Base-by-base conservation (phyloP, 2,329 filamentous ascomycete genomes). In the Mycosphaerelloides madeirae region DNA sequence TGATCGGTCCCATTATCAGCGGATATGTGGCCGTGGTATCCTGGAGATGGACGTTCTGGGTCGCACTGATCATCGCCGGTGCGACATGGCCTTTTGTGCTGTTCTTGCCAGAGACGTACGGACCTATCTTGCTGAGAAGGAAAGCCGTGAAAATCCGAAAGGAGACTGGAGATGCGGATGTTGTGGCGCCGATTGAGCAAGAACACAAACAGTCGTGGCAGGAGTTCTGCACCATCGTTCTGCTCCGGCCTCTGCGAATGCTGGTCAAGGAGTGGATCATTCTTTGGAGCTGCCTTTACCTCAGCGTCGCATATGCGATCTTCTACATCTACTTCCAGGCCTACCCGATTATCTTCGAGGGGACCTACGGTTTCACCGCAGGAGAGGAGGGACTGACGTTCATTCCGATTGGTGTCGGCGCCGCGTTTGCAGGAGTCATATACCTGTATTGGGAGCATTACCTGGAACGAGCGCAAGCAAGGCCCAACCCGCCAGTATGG, bases 261-360 rank as follows among this genome's bases (percentile, higher is more conserved):
- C 70, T 87, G n/a, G 59, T 67, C 34, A 81, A 76, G 33, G 87
- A 93, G 60, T 81, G 83, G 38, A 84, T 91, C 38, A 84, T 91
- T 6, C 72, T 81, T 18, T 83, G 80, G 38, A 79, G 77, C 1
- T 90, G 88, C 63, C 71, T 89, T 9, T 80, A 85, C 28, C 71
- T 90, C 20, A 75, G 81, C 28, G 69, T 73, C 38, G 69, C 66
- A 7, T 90, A 88, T 59, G 76, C 72, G 3, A 75, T 83, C 48
- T 78, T 83, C 50, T 83, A 80, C 71, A 85, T 90, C 67, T 87
- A 81, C 59, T 87, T 91, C 56, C 80, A 87, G 62, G 83, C 84
- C 2, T 90, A 83, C 61, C 82, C 62, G 60, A 79, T 58, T 48
- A 84, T 88, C 51, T 90, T 87, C 63, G 69, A 49, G 8, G 72